Base-by-base conservation (phyloP, 75 land plant genomes). In the Cunninghamia lanceolata region DNA sequence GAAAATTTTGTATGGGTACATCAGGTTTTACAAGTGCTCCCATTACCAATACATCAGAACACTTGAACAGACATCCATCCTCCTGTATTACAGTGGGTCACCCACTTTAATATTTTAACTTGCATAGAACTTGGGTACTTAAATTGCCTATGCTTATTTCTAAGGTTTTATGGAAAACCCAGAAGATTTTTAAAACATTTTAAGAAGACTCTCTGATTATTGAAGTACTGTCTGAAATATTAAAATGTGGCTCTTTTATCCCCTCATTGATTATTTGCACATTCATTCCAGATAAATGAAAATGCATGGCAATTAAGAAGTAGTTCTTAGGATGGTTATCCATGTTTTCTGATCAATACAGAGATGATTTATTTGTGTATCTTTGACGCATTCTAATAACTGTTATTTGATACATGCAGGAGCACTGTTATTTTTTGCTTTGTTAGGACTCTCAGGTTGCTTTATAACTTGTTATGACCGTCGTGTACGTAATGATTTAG, bases 401-500 rank as follows among this genome's bases (percentile, higher is more conserved):
- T 87, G 30, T 50, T 70, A 9, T 66, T 52, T 47, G 70, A 32
- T 59, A 52, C 50, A 3, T 88, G 40, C 89, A 97, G 99, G 99
- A 50, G 96, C 98, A 82, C 86, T 97, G 21, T 79, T 93, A 52
- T 97, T 97, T 89, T 96, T 97, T 86, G 95, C 98, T 25, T 86
- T 97, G 84, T 90, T 97, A 59, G 99, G 99, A 38, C 73, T 97
- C 43, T 96, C 98, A 83, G 99, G 99, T 38, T 97, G 99, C 88
- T 93, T 97, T 81, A 93, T 97, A 87, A 96, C 99, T 30, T 96
- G 98, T 89, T 97, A 97, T 90, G 99, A 97, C 85, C 89, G 98
- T 40, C 91, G 99, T 82, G 96, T 97, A 52, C 90, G 99, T 13
- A 97, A 89, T 92, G 99, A 97, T 84, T 86, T 97, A 70, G 96